phyloP scores from a whole-genome alignment of 306 rosid genomes.

The Lotus japonicus region DNA sequence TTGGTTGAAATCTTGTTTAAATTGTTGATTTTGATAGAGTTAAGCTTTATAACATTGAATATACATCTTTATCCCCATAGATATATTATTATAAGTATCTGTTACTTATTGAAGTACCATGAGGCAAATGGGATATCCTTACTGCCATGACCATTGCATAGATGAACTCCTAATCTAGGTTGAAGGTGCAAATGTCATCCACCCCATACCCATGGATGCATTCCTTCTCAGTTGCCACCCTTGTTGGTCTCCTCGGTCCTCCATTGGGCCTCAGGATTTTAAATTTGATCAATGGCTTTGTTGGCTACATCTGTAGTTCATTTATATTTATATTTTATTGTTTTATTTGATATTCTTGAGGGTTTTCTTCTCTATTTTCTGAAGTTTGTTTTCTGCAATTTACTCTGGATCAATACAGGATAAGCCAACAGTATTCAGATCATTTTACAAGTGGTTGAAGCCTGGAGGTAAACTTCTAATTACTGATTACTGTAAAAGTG shows the following conservation, averaged over 20 bases:
- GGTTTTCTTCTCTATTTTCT: neutral
- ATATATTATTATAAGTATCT: neutral
- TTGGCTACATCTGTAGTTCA: neutral
- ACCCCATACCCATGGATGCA: neutral
- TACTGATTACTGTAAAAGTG: constrained; percentile 74
- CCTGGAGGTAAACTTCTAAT: constrained; percentile 90
- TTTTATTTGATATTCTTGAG: neutral
- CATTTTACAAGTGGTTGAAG: constrained; percentile 86
- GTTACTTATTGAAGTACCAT: neutral
- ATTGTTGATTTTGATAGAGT: neutral
- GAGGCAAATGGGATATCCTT: neutral
- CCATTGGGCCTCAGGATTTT: neutral
- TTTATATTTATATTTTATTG: neutral
- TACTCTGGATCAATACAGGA: constrained; percentile 45
- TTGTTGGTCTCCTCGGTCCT: neutral
- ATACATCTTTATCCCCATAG: neutral
- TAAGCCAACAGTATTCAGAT: constrained; percentile 62
- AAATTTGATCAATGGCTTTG: neutral
- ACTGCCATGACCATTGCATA: neutral
- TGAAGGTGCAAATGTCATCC: neutral
- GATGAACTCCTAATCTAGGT: neutral
- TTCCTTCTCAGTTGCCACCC: neutral
- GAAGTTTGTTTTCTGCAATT: neutral
- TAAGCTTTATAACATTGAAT: neutral
- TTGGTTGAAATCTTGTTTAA: neutral